These are phyloP conservation scores for Wickerhamomyces sp. DNA, from an alignment of 1,139 yeast species.

Conservation along the genomic window DNA sequence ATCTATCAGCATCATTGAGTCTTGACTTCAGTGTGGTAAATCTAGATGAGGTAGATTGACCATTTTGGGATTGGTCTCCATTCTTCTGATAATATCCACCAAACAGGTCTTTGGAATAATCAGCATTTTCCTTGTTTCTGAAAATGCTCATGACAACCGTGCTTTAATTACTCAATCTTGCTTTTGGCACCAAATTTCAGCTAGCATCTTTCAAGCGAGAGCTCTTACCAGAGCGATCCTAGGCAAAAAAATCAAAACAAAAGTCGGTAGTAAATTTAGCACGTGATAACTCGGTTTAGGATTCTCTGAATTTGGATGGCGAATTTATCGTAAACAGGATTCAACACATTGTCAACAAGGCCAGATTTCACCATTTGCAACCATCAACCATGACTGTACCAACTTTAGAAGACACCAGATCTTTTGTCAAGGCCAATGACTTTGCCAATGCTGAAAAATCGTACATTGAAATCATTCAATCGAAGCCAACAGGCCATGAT, in stretches of 20 bases:
- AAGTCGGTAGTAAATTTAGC: too few relatives aligned
- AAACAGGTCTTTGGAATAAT: conserved; percentile 19
- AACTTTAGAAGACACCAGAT: conserved; percentile 53
- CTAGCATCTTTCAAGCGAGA: too few relatives aligned
- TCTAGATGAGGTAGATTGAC: conserved; percentile 8
- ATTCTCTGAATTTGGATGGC: background rate
- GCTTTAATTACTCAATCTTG: too few relatives aligned
- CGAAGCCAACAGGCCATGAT: conserved; percentile 26
- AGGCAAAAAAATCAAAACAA: background rate
- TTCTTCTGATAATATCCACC: conserved; percentile 21
- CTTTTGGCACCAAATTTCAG: too few relatives aligned
- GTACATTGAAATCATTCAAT: conserved; percentile 38
- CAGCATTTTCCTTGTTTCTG: conserved; percentile 10
- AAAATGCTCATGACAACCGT: conserved; percentile 1
- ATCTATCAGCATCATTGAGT: conserved; percentile 14
- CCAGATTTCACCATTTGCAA: too few relatives aligned
- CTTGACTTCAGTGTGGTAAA: conserved; percentile 16
- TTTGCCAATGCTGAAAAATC: conserved; percentile 51
- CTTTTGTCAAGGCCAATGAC: conserved; percentile 43
- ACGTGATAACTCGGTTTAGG: too few relatives aligned
- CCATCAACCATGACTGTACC: conserved; percentile 25
- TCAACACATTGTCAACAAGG: too few relatives aligned
- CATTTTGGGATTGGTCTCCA: conserved; percentile 15
- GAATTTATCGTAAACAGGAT: background rate
- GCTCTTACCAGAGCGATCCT: too few relatives aligned